These are phyloP conservation scores for Eucalyptus marginata DNA, from an alignment of 345 rosid genomes.

Conservation along the genomic window DNA sequence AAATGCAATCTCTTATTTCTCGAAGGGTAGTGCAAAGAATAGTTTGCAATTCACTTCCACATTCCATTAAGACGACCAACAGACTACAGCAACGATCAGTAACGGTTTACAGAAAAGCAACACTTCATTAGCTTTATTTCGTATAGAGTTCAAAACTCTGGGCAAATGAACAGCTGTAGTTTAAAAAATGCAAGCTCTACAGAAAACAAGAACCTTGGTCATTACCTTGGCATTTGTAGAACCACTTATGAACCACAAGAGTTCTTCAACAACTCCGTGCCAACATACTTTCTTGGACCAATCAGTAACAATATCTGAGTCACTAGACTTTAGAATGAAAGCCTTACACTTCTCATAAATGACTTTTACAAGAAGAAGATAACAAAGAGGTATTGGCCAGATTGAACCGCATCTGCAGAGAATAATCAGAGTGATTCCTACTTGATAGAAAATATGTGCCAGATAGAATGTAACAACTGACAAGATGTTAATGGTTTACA, in stretches of 20 bases:
- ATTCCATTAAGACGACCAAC: neutral
- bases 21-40: neutral
- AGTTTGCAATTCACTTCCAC: neutral
- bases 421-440: neutral
- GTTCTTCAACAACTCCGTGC: conserved; percentile 94
- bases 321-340: neutral
- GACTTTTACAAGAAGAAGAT: neutral
- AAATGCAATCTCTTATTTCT: neutral
- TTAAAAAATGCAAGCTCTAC: neutral
- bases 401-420: conserved; percentile 60
- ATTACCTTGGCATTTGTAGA: conserved; percentile 82
- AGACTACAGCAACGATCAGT: neutral
- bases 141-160: neutral
- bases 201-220: neutral
- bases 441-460: neutral
- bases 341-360: neutral
- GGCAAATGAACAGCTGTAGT: neutral
- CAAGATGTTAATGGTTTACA: neutral
- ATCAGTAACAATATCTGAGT: neutral
- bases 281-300: conserved; percentile 73
- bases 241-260: conserved; percentile 91
- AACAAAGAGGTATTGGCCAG: conserved; percentile 26
- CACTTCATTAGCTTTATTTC: neutral
- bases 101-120: neutral
- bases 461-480: neutral